These are phyloP conservation scores for Filobasidium wieringae DNA, from an alignment of 768 basidiomycete genomes.

Conservation along the genomic window DNA sequence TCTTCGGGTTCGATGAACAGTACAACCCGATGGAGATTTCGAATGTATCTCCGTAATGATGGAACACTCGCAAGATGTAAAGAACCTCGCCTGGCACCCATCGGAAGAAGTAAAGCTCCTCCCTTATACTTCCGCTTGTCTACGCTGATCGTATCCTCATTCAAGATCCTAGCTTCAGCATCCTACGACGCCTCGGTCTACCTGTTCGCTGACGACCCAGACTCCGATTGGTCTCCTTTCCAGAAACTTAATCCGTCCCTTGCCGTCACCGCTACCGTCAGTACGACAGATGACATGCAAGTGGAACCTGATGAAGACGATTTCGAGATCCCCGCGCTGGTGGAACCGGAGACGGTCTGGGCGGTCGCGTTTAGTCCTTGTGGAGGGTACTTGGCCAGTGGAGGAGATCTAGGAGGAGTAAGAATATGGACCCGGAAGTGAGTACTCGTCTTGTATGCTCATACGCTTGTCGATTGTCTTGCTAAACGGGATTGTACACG, in stretches of 20 bases:
- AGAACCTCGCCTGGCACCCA: conserved; percentile 90
- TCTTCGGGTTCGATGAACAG: conserved; percentile 41
- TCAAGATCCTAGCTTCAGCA: conserved; percentile 81
- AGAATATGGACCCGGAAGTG: conserved; percentile 64
- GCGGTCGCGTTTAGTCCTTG: conserved; percentile 64
- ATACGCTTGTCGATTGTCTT: background rate
- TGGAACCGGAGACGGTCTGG: conserved; percentile 68
- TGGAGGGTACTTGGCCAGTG: conserved; percentile 70
- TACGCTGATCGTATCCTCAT: too few species aligned
- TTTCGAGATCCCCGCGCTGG: conserved; percentile 27
- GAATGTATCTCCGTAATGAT: conserved; percentile 90
- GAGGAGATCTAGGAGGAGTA: conserved; percentile 72
- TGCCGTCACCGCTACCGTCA: conserved; percentile 8
- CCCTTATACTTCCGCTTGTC: background rate
- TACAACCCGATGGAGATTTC: conserved; percentile 81
- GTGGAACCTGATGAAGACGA: conserved; percentile 14
- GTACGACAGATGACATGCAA: background rate
- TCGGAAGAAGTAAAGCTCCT: conserved; percentile 60
- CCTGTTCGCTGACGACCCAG: conserved; percentile 82
- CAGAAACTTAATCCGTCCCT: conserved; percentile 49
- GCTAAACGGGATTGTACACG: background rate
- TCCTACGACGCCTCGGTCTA: conserved; percentile 97
- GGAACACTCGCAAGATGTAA: conserved; percentile 96
- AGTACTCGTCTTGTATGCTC: conserved; percentile 2
- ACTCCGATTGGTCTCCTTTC: conserved; percentile 87